phyloP scores from a whole-genome alignment of 805 yeast genomes.

The Cyberlindnera euphorbiiphila region DNA sequence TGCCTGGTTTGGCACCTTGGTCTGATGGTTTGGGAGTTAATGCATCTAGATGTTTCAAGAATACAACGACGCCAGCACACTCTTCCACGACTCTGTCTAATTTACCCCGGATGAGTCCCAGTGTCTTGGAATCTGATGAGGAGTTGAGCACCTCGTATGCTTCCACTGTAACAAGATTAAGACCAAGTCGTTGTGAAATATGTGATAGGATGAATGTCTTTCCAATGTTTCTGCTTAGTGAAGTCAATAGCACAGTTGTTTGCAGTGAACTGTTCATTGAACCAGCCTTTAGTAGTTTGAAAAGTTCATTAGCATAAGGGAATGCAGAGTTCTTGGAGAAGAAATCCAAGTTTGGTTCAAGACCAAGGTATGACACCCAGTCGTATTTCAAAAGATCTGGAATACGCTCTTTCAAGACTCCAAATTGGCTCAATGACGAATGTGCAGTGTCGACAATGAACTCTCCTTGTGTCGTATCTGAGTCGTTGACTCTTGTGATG shows the following conservation, averaged over 20 bases:
- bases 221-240: slow-evolving; percentile 75
- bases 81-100: slow-evolving; percentile 56
- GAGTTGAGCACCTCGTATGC: slow-evolving; percentile 62
- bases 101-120: slow-evolving; percentile 75
- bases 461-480: slow-evolving; percentile 32
- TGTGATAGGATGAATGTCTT: slow-evolving; percentile 61
- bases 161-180: slow-evolving; percentile 65
- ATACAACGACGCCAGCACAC: slow-evolving; percentile 47
- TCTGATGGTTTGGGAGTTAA: slow-evolving; percentile 59
- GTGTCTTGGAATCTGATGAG: slow-evolving; percentile 71
- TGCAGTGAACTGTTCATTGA: slow-evolving; percentile 38
- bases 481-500: slow-evolving; percentile 46
- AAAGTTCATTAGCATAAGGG: slow-evolving; percentile 47
- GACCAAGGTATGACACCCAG: slow-evolving; percentile 45
- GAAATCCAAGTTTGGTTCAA: slow-evolving; percentile 41
- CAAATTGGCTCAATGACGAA: slow-evolving; percentile 67
- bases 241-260: slow-evolving; percentile 63
- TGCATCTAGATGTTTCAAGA: slow-evolving; percentile 70
- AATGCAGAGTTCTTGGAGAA: slow-evolving; percentile 29
- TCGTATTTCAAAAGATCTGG: slow-evolving; percentile 22
- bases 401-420: slow-evolving; percentile 42
- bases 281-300: slow-evolving; percentile 53
- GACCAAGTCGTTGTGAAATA: slow-evolving; percentile 55
- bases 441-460: slow-evolving; percentile 61
- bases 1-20: slow-evolving; percentile 40